Base-by-base conservation (phyloP, 129 eudicot genomes). In the Erigeron canadensis region DNA sequence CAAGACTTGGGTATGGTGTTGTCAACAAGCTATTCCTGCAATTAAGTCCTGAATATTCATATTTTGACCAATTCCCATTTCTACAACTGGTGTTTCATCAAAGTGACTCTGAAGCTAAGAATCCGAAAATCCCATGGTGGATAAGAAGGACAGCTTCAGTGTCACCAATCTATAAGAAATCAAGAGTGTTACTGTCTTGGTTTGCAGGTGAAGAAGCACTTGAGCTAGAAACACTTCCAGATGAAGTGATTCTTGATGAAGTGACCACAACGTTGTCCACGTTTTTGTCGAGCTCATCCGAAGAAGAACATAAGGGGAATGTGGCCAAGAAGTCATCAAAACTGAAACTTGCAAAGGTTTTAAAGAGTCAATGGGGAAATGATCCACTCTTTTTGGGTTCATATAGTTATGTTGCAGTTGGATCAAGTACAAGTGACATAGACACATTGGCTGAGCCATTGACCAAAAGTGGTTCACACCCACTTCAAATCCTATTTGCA, bases 371-470 rank as follows among this genome's bases (percentile, higher is more conserved):
- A 71, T 92, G 98, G 98, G 96, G 91, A 10, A 85, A 67, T 54
- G 87, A 92, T 85, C 98, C 96, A 54, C 76, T 92, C 17, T 92
- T 89, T 81, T 79, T 89, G 81, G 98, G 98, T 43, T 92, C 98
- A 54, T 92, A 92, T 74, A 86, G 96, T 80, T 92, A 84, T 78
- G 83, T 86, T 37, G 89, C 91, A 5, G 91, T 92, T 65, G 98
- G 98, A 51, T 89, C 96, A 69, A 92, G 95, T 78, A 77, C 84
- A 23, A 81, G 79, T 47, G 98, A 92, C 77, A 77, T 92, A 51
- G 96, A 92, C 80, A 71, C 79, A 15, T 60, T 92, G 88, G 91
- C 96, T 21, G 87, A 82, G 83, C 96, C 89, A 79, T 85, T 90
- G 86, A 89, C 87, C 5, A 73, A 59, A 64, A 64, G 50, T 69